Base-by-base conservation (phyloP, 352 stramenopile species). In the Pythium aquatile region DNA sequence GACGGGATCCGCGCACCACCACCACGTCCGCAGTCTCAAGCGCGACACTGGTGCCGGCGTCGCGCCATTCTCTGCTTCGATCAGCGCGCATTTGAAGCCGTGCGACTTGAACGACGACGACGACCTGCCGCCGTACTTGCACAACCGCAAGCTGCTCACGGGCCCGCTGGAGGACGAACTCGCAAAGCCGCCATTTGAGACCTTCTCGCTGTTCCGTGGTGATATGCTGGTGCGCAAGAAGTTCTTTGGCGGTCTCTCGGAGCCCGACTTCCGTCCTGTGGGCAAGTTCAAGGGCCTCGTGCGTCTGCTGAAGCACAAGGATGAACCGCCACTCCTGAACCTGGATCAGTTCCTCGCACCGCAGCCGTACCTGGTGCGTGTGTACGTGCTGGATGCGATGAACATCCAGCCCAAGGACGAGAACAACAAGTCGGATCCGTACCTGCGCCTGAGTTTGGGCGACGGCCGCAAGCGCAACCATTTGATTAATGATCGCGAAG, bases 211-310 rank as follows among this genome's bases (percentile, higher is more conserved):
- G 14, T 91, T 85, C 68, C 79, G 77, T 30, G 89, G 74, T 33
- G 71, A 66, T 20, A 85, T 75, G 66, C 63, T 76, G 7, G 66
- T 76, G 61, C 72, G 67, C 37, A 73, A 67, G 37, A 77, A 63
- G 55, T 78, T 74, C 32, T 70, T 75, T 24, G 66, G 66, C 17
- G 68, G 77, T 14, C 53, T 70, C 0, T 66, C 63, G 1, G 55
- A 64, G 9, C 59, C 77, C 3, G 73, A 81, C 2, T 87, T 85
- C 48, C 78, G 76, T 1, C 40, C 75, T 0, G 87, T 97, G 13
- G 92, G 90, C 11, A 81, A 84, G 40, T 97, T 98, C 61, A 98
- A 98, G 72, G 90, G 88, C 26, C 72, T 97, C 24, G 78, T 97
- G 44, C 85, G 92, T 20, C 67, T 98, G 24, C 68, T 96, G 2